Evolutionary conservation across 2,329 filamentous ascomycete genomes (phyloP).

Genomic region (Neofusicoccum parvum): DNA sequence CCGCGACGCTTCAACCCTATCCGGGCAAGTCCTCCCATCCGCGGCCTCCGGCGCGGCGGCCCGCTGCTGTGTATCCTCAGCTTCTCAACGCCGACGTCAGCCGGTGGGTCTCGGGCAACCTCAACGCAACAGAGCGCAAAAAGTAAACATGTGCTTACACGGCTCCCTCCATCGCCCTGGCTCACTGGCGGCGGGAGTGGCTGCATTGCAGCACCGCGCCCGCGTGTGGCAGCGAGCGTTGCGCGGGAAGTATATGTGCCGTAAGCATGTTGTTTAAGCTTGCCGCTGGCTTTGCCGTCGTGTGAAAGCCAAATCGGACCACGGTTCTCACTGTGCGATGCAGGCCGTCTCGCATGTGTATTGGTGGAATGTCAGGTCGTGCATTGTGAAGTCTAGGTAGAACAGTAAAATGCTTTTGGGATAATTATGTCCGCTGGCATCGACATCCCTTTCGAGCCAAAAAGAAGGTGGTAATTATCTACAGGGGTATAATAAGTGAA

Average conservation of each 20-base stretch:
- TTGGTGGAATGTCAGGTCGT: background rate
- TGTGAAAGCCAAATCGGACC: background rate
- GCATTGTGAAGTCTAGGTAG: background rate
- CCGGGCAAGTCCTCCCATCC: background rate
- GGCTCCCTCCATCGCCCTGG: too few species aligned
- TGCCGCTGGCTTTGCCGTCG: background rate
- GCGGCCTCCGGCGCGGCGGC: background rate
- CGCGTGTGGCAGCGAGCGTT: background rate
- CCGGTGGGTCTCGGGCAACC: too few species aligned
- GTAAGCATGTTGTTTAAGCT: background rate
- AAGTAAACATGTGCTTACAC: background rate
- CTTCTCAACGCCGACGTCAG: too few species aligned
- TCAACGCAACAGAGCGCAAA: background rate
- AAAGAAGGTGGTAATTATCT: background rate
- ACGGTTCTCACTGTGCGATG: background rate
- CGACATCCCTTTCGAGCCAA: background rate
- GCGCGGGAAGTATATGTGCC: background rate
- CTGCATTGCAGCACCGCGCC: background rate
- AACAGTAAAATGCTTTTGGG: background rate
- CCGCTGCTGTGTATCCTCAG: background rate
- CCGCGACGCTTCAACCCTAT: too few species aligned
- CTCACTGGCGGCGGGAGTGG: background rate
- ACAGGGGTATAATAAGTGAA: conserved; percentile 11
- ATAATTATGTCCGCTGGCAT: background rate
- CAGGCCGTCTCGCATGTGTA: background rate